phyloP scores from a whole-genome alignment of 1,284 basidiomycete genomes.

The Melampsora medusae region DNA sequence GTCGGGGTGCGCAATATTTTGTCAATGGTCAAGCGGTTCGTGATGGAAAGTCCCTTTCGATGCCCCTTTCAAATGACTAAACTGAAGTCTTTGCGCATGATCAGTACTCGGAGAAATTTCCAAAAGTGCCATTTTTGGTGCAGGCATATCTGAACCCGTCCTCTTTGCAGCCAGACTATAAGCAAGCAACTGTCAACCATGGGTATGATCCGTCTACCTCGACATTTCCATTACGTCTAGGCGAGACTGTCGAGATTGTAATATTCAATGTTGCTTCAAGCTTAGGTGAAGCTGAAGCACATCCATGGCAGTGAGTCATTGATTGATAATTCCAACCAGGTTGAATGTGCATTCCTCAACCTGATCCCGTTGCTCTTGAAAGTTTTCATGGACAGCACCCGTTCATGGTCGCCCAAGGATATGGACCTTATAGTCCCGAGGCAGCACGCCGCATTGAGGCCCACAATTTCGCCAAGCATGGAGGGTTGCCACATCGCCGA shows the following conservation, averaged over 20 bases:
- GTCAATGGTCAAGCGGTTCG: neutral
- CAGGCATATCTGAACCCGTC: conserved; percentile 10
- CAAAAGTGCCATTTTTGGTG: neutral
- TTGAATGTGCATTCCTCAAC: neutral
- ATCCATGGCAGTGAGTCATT: conserved; percentile 15
- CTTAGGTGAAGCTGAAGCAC: conserved; percentile 6
- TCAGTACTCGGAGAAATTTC: conserved; percentile 3
- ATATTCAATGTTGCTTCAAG: neutral
- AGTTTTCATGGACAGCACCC: conserved; percentile 7
- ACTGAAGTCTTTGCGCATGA: neutral
- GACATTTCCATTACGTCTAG: neutral
- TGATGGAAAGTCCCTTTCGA: neutral
- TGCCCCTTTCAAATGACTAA: neutral
- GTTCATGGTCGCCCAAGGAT: conserved; percentile 5
- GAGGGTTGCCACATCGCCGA: neutral
- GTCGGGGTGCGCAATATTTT: neutral
- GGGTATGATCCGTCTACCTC: neutral
- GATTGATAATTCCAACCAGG: neutral
- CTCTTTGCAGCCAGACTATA: neutral
- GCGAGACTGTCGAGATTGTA: neutral
- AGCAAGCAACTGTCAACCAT: neutral
- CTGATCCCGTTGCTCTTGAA: neutral
- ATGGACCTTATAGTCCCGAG: neutral
- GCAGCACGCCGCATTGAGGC: neutral
- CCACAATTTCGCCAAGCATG: neutral